These are phyloP conservation scores for Microdochium nivale DNA, from an alignment of 2,329 filamentous ascomycete species.

Conservation along the genomic window DNA sequence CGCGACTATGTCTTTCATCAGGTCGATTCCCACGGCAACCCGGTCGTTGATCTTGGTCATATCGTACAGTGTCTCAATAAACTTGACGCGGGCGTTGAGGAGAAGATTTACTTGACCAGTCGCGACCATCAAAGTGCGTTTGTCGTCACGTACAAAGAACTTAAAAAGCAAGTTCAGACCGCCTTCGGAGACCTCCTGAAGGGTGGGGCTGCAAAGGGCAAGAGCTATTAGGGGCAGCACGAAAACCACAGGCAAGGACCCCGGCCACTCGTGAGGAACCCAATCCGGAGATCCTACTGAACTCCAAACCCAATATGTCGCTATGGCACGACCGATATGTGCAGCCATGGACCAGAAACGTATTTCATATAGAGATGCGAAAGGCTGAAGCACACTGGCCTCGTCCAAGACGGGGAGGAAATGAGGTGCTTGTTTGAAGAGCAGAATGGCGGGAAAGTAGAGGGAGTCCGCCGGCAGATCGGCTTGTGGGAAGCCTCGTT, in stretches of 20 bases:
- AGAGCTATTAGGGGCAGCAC: background rate
- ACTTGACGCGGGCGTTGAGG: constrained; percentile 80
- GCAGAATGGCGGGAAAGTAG: no score
- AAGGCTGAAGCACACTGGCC: no score
- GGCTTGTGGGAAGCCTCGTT: no score
- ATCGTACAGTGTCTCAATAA: constrained; percentile 84
- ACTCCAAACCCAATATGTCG: no score
- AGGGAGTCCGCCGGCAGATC: no score
- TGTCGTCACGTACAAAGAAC: constrained; percentile 81
- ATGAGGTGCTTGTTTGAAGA: no score
- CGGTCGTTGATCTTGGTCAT: constrained; percentile 80
- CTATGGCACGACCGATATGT: no score
- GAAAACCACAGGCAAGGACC: background rate
- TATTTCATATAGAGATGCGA: no score
- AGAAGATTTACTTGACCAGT: constrained; percentile 77
- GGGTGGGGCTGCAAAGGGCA: constrained; percentile 11
- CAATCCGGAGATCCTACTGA: background rate
- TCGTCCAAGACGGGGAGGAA: no score
- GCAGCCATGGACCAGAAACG: no score
- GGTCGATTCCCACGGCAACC: constrained; percentile 75
- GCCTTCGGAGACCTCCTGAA: constrained; percentile 53
- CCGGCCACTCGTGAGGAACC: background rate
- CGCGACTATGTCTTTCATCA: constrained; percentile 97
- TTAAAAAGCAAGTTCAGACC: constrained; percentile 57
- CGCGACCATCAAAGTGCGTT: constrained; percentile 86